phyloP scores from a whole-genome alignment of 2,329 filamentous ascomycete species.

The Bipolaris sorokiniana region DNA sequence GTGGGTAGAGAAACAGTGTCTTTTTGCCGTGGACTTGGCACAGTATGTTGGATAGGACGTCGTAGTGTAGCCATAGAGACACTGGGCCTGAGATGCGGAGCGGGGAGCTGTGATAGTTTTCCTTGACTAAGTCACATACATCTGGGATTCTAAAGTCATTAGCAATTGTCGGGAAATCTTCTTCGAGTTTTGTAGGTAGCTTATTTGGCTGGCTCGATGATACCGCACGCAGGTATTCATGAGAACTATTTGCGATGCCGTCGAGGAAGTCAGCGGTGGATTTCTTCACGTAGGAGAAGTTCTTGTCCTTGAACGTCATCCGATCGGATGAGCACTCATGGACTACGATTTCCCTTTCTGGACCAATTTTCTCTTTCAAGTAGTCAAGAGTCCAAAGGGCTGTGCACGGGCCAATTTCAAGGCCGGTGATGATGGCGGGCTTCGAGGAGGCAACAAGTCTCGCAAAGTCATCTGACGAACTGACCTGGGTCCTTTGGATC shows the following conservation, averaged over 20 bases:
- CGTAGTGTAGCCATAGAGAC: conserved; percentile 90
- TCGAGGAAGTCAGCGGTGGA: conserved; percentile 70
- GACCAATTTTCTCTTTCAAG: conserved; percentile 59
- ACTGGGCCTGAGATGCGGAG: conserved; percentile 80
- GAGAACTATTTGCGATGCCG: conserved; percentile 62
- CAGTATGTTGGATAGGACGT: conserved; percentile 87
- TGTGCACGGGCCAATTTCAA: conserved; percentile 71
- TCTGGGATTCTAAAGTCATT: conserved; percentile 72
- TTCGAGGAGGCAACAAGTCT: conserved; percentile 62
- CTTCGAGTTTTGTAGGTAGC: conserved; percentile 69
- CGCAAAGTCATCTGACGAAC: conserved; percentile 64
- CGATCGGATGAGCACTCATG: conserved; percentile 70
- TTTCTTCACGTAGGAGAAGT: conserved; percentile 77
- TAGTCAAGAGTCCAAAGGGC: conserved; percentile 72
- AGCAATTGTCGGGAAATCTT: conserved; percentile 74
- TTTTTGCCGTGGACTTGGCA: conserved; percentile 79
- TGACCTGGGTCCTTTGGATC: conserved; percentile 62
- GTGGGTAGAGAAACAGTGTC: conserved; percentile 77
- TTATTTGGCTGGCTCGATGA: conserved; percentile 72
- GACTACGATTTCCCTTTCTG: conserved; percentile 66
- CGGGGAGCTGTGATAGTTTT: conserved; percentile 78
- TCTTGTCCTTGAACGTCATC: conserved; percentile 84
- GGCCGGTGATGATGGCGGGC: conserved; percentile 69
- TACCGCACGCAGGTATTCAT: conserved; percentile 78
- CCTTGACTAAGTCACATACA: conserved; percentile 50